A percentile compares a stretch with the other conserved stretches of the same genome.
Conservation (phyloP, 805 yeast species). For the Myxozyma neglecta region DNA sequence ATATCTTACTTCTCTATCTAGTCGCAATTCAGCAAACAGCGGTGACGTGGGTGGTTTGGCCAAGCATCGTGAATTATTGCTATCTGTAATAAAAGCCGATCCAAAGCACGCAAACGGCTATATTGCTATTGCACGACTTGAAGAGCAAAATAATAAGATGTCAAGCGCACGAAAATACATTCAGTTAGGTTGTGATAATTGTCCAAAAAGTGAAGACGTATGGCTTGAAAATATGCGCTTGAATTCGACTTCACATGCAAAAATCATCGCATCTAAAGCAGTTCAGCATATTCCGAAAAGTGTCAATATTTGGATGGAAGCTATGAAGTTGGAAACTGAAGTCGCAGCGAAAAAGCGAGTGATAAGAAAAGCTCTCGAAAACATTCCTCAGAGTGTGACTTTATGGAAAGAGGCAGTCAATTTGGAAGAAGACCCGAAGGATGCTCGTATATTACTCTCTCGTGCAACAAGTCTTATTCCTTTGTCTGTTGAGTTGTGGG, state of each 20-base stretch:
- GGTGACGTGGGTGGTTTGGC: constrained; percentile 48
- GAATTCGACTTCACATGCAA: constrained; percentile 53
- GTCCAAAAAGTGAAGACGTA: constrained; percentile 66
- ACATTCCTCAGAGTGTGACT: constrained; percentile 53
- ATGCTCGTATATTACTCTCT: constrained; percentile 53
- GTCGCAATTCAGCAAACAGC: constrained; percentile 7
- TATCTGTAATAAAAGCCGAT: constrained; percentile 68
- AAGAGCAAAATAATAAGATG: constrained; percentile 60
- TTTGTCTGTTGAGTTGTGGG: constrained; percentile 63
- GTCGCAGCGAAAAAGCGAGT: constrained; percentile 53
- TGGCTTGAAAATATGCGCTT: constrained; percentile 82
- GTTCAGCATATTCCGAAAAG: constrained; percentile 57
- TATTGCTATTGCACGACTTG: constrained; percentile 83
- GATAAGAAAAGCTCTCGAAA: constrained; percentile 69
- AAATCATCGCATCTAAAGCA: constrained; percentile 64
- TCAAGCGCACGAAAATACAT: constrained; percentile 60
- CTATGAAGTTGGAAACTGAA: constrained; percentile 65
- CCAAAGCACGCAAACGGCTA: constrained; percentile 76
- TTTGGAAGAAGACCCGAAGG: constrained; percentile 54
- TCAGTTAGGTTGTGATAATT: constrained; percentile 68
- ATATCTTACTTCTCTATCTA: constrained; percentile 47
- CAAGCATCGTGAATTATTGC: constrained; percentile 59
- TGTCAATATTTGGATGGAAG: constrained; percentile 69
- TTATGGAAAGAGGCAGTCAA: constrained; percentile 72
- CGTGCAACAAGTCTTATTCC: constrained; percentile 75